Conservation (phyloP, 2,329 filamentous ascomycete genomes). For the Colletotrichum agaves region DNA sequence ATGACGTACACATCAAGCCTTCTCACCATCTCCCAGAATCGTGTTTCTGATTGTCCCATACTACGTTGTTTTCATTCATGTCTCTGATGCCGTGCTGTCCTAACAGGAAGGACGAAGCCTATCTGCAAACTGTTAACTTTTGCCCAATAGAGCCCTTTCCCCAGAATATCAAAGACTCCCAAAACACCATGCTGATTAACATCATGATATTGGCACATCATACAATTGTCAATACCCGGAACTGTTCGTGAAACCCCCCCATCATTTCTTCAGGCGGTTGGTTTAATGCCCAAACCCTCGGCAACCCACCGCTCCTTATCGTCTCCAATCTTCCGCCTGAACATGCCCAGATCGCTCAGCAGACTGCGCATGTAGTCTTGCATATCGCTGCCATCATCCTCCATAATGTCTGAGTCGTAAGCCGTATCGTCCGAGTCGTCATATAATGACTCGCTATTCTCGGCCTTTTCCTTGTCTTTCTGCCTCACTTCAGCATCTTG, state of each 20-base stretch:
- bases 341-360: slow-evolving; percentile 81
- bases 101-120: not conserved
- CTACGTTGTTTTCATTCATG: slow-evolving; percentile 11
- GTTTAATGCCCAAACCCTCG: slow-evolving; percentile 60
- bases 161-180: slow-evolving; percentile 33
- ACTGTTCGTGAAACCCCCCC: not conserved
- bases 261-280: slow-evolving; percentile 50
- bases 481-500: slow-evolving; percentile 24
- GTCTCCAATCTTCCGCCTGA: slow-evolving; percentile 86
- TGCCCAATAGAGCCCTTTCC: slow-evolving; percentile 1
- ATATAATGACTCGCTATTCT: slow-evolving; percentile 61
- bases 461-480: slow-evolving; percentile 66
- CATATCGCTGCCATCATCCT: slow-evolving; percentile 70
- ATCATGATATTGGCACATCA: slow-evolving; percentile 22
- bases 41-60: not conserved
- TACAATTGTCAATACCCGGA: slow-evolving; percentile 6
- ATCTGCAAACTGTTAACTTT: slow-evolving; percentile 13
- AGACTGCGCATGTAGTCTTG: slow-evolving; percentile 89
- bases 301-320: slow-evolving; percentile 79
- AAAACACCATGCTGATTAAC: slow-evolving; percentile 38
- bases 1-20: slow-evolving; percentile 6
- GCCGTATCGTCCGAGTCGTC: slow-evolving; percentile 57
- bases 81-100: slow-evolving; percentile 11
- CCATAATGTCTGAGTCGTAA: slow-evolving; percentile 57
- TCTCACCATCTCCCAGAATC: not conserved